Evolutionary conservation across 148 eudicot species (phyloP).

Genomic region (Agrostemma githago): DNA sequence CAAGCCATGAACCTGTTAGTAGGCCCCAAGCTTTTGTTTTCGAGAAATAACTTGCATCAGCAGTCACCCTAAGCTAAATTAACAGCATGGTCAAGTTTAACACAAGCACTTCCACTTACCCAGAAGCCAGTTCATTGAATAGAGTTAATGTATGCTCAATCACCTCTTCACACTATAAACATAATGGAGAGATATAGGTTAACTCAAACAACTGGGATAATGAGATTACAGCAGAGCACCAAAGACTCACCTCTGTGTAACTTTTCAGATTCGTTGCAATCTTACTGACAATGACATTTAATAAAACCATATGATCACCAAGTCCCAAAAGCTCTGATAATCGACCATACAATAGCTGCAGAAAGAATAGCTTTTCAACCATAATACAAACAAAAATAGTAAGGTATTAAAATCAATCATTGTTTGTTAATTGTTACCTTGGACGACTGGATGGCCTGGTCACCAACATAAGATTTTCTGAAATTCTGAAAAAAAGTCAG

Average conservation of each 20-base stretch:
- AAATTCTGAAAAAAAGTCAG: slow-evolving; percentile 70
- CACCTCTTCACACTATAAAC: slow-evolving; percentile 73
- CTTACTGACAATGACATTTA: slow-evolving; percentile 75
- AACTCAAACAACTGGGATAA: slow-evolving; percentile 6
- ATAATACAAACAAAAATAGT: slow-evolving; percentile 1
- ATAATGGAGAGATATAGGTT: slow-evolving; percentile 10
- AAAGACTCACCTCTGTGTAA: slow-evolving; percentile 58
- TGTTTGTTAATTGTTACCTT: slow-evolving; percentile 48
- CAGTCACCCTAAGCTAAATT: neutral
- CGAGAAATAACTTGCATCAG: neutral
- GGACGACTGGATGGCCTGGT: slow-evolving; percentile 82
- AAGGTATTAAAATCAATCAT: neutral
- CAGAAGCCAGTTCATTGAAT: slow-evolving; percentile 85
- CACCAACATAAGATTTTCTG: slow-evolving; percentile 76
- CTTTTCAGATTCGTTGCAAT: slow-evolving; percentile 85
- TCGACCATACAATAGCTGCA: slow-evolving; percentile 89
- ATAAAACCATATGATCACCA: slow-evolving; percentile 71
- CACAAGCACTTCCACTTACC: slow-evolving; percentile 42
- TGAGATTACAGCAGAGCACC: slow-evolving; percentile 9
- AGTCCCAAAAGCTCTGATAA: slow-evolving; percentile 85
- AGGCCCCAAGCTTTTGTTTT: neutral
- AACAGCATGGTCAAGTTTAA: neutral
- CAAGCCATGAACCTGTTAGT: neutral
- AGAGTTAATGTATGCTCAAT: slow-evolving; percentile 75
- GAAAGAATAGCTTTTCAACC: slow-evolving; percentile 23